Percentiles rank a stretch among this genome's conserved stretches.
Evolutionary conservation across 1,139 yeast species (phyloP).

Genomic region (Ogataea hybrid): DNA sequence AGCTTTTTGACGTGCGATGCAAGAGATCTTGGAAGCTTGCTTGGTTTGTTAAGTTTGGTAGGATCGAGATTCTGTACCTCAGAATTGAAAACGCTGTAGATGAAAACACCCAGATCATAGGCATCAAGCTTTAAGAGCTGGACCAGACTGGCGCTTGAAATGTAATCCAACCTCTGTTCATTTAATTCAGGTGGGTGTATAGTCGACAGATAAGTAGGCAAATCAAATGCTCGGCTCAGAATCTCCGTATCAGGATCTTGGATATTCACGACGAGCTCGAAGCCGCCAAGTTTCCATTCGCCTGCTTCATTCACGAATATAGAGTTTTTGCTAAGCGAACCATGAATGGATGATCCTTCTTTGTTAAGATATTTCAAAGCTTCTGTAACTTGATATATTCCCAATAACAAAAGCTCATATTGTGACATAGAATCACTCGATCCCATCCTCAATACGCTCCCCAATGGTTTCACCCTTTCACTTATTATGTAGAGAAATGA

Average conservation of each 20-base stretch:
- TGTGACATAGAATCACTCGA: constrained; percentile 24
- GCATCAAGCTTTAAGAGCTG: constrained; percentile 55
- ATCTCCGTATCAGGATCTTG: constrained; percentile 49
- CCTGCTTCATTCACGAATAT: constrained; percentile 67
- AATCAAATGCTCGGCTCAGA: constrained; percentile 25
- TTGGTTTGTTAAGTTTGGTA: constrained; percentile 19
- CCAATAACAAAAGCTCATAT: constrained; percentile 49
- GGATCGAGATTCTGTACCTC: constrained; percentile 16
- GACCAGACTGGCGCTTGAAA: constrained; percentile 20
- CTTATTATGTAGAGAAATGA: constrained; percentile 66
- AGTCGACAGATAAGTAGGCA: constrained; percentile 20
- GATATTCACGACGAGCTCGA: constrained; percentile 64
- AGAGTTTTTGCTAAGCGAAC: constrained; percentile 55
- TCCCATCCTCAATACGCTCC: constrained; percentile 31
- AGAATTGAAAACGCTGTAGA: constrained; percentile 46
- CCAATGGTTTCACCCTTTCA: constrained; percentile 70
- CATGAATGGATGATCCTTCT: constrained; percentile 65
- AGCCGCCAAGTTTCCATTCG: constrained; percentile 85
- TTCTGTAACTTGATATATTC: constrained; percentile 54
- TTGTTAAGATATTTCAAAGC: constrained; percentile 62
- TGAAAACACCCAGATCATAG: constrained; percentile 57
- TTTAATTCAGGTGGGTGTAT: constrained; percentile 28
- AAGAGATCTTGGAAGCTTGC: constrained; percentile 32
- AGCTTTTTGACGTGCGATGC: constrained; percentile 33
- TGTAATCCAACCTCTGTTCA: no score